A percentile compares a stretch with the other conserved stretches of the same genome.
Conservation (phyloP, 495 filamentous ascomycete species). For the Talaromyces liani region DNA sequence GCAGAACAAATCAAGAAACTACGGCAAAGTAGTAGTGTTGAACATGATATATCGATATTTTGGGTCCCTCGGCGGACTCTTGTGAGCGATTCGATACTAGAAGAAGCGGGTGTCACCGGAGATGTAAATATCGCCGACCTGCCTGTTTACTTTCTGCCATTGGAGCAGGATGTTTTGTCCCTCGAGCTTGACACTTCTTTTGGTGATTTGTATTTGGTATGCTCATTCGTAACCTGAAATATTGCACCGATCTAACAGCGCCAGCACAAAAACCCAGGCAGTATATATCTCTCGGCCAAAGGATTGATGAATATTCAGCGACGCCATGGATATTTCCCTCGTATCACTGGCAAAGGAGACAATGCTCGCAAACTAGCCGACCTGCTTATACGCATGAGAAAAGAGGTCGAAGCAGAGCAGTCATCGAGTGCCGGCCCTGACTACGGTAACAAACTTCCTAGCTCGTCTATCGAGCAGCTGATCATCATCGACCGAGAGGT, state of each 20-base stretch:
- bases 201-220: constrained; percentile 74
- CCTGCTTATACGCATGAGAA: constrained; percentile 85
- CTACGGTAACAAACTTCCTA: constrained; percentile 66
- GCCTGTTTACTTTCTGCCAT: constrained; percentile 78
- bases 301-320: constrained; percentile 95
- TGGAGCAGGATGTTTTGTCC: constrained; percentile 87
- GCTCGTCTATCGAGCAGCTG: constrained; percentile 75
- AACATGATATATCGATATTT: constrained; percentile 92
- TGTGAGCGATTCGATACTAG: constrained; percentile 84
- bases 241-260: constrained; percentile 13
- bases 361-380: constrained; percentile 84
- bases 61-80: constrained; percentile 89
- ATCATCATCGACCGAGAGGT: constrained; percentile 95
- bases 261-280: constrained; percentile 81
- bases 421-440: constrained; percentile 48
- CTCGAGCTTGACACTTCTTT: constrained; percentile 85
- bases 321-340: constrained; percentile 85
- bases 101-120: constrained; percentile 87
- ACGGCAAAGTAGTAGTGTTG: constrained; percentile 72
- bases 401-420: constrained; percentile 77
- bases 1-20: constrained; percentile 87
- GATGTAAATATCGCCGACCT: constrained; percentile 85
- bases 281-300: constrained; percentile 76
- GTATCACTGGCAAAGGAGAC: constrained; percentile 94
- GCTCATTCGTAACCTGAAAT: constrained; percentile 7